Conservation (phyloP, 352 stramenopile species). For the Globisporangium alternatum region DNA sequence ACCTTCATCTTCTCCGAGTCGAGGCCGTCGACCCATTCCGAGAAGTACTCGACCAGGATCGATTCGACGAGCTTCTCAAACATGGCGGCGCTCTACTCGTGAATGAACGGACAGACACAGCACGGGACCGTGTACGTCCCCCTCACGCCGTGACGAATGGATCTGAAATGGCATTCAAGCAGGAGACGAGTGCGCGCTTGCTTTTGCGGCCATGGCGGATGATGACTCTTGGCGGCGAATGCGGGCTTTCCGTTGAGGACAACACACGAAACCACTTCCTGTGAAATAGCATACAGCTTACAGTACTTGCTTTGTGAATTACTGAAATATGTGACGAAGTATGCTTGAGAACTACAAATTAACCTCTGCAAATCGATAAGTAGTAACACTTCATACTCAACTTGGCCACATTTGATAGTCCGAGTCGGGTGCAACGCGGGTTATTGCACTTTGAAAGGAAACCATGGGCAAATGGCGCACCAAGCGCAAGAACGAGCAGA, state of each 20-base stretch:
- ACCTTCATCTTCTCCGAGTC: conserved; percentile 89
- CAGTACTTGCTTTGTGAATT: neutral
- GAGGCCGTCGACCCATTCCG: conserved; percentile 80
- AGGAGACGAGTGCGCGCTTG: neutral
- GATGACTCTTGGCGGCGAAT: conserved; percentile 15
- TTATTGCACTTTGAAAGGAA: neutral
- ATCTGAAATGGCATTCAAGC: neutral
- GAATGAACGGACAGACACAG: neutral
- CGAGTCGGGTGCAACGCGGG: neutral
- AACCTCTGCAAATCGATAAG: neutral
- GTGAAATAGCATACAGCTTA: neutral
- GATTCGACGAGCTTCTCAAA: conserved; percentile 86
- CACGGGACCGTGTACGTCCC: neutral
- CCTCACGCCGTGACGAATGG: neutral
- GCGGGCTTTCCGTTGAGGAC: conserved; percentile 8
- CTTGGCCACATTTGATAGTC: neutral
- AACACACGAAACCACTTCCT: conserved; percentile 3
- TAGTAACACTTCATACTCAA: neutral
- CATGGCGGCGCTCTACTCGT: conserved; percentile 30
- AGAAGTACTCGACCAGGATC: conserved; percentile 84
- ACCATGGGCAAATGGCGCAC: conserved; percentile 53
- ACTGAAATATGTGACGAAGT: neutral
- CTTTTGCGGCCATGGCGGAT: neutral
- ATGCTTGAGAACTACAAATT: neutral
- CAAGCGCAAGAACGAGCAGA: conserved; percentile 74